Conservation (phyloP, 2,329 filamentous ascomycete species). For the Furcasterigmium sp. region DNA sequence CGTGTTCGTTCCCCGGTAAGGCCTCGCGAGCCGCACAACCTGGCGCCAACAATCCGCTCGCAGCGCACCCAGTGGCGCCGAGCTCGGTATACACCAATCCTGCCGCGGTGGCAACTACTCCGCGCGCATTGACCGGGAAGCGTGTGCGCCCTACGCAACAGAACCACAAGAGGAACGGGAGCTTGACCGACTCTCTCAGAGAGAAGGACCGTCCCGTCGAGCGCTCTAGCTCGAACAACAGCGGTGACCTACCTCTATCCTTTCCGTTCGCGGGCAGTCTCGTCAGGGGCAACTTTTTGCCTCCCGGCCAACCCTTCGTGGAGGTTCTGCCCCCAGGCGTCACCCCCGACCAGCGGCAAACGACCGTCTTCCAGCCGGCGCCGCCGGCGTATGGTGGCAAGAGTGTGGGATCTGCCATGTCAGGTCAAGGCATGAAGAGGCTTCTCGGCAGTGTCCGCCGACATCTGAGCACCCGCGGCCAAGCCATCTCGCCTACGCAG, state of each 20-base stretch:
- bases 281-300: slow-evolving; percentile 79
- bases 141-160: slow-evolving; percentile 45
- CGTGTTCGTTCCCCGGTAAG: slow-evolving; percentile 59
- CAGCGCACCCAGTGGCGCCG: slow-evolving; percentile 49
- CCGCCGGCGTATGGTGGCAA: slow-evolving; percentile 29
- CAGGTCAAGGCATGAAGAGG: slow-evolving; percentile 73
- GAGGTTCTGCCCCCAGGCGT: slow-evolving; percentile 54
- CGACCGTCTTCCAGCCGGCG: slow-evolving; percentile 44
- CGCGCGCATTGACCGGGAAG: slow-evolving; percentile 53
- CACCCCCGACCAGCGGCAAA: slow-evolving; percentile 39
- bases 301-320: slow-evolving; percentile 77
- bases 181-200: slow-evolving; percentile 77
- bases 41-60: slow-evolving; percentile 35
- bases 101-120: slow-evolving; percentile 52
- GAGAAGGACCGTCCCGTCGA: slow-evolving; percentile 51
- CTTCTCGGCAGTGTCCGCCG: slow-evolving; percentile 82
- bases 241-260: slow-evolving; percentile 53
- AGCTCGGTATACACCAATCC: slow-evolving; percentile 39
- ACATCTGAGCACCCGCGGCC: slow-evolving; percentile 62
- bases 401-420: slow-evolving; percentile 51
- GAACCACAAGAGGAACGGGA: slow-evolving; percentile 71
- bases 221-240: slow-evolving; percentile 41
- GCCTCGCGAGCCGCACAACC: slow-evolving; percentile 31
- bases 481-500: slow-evolving; percentile 36
- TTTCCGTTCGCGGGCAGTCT: slow-evolving; percentile 74